Conservation (phyloP, 176 grass and related monocot species). For the Musa acuminata region DNA sequence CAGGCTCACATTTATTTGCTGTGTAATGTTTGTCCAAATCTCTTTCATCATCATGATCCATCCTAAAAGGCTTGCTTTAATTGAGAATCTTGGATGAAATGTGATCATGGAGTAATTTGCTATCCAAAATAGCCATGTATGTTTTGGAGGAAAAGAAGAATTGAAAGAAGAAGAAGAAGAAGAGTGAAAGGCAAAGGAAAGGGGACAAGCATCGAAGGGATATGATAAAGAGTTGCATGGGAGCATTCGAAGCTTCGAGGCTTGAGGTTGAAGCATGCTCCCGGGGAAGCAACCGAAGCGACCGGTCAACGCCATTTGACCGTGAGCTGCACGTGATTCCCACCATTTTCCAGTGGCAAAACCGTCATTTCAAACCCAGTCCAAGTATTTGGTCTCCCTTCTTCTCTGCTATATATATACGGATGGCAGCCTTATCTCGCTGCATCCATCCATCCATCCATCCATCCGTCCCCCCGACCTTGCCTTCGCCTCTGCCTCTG, state of each 20-base stretch:
- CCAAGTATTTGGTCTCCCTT: not conserved
- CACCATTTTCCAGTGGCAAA: not conserved
- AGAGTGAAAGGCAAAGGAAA: not conserved
- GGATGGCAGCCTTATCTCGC: not conserved
- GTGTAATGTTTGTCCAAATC: too few species aligned
- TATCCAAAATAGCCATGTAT: too few species aligned
- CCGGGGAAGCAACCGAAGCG: constrained; percentile 20
- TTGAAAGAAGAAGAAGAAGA: too few species aligned
- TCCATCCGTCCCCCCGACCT: too few species aligned
- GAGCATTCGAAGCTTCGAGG: not conserved
- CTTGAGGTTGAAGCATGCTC: constrained; percentile 6
- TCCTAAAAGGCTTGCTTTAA: too few species aligned
- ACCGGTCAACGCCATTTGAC: constrained; percentile 32
- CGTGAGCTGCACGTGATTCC: constrained; percentile 5
- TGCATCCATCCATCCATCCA: not conserved
- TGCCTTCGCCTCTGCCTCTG: too few species aligned
- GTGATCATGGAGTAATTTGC: too few species aligned
- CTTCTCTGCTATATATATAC: not conserved
- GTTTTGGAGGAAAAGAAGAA: too few species aligned
- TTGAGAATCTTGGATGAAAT: too few species aligned
- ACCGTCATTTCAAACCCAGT: not conserved
- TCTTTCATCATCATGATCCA: too few species aligned
- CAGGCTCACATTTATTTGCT: too few species aligned
- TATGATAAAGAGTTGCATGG: not conserved
- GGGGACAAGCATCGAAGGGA: not conserved